These are phyloP conservation scores for Pecoramyces ruminantium DNA, from an alignment of 192 early-diverging fungal genomes.

Conservation along the genomic window DNA sequence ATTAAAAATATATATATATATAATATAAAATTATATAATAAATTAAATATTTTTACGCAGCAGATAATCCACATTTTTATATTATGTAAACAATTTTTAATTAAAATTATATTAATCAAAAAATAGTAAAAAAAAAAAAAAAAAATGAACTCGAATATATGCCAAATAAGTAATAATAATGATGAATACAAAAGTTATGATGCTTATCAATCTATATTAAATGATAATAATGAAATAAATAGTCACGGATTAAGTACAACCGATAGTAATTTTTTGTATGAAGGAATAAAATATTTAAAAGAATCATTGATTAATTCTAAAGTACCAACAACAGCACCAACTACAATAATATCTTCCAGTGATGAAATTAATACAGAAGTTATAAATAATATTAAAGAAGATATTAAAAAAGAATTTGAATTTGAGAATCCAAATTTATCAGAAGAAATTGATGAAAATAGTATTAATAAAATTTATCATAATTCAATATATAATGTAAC, in stretches of 20 bases:
- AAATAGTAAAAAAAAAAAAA: too few relatives aligned
- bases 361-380: not conserved
- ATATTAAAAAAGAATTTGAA: not conserved
- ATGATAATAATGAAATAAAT: too few relatives aligned
- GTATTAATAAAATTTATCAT: not conserved
- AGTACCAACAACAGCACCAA: not conserved
- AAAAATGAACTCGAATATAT: too few relatives aligned
- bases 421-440: not conserved
- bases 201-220: too few relatives aligned
- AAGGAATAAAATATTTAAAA: not conserved
- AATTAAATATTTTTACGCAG: too few relatives aligned
- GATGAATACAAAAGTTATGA: too few relatives aligned
- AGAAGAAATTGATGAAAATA: not conserved
- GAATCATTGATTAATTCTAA: not conserved
- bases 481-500: not conserved
- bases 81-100: too few relatives aligned
- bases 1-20: too few relatives aligned
- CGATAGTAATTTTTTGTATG: not conserved
- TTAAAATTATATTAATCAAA: too few relatives aligned
- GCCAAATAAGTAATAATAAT: too few relatives aligned
- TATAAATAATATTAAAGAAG: not conserved
- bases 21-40: too few relatives aligned
- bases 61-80: too few relatives aligned
- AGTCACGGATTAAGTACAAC: not conserved
- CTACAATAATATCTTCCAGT: not conserved